Evolutionary conservation across 163 green algal species (phyloP).

Genomic region (Chlorella variabilis): DNA sequence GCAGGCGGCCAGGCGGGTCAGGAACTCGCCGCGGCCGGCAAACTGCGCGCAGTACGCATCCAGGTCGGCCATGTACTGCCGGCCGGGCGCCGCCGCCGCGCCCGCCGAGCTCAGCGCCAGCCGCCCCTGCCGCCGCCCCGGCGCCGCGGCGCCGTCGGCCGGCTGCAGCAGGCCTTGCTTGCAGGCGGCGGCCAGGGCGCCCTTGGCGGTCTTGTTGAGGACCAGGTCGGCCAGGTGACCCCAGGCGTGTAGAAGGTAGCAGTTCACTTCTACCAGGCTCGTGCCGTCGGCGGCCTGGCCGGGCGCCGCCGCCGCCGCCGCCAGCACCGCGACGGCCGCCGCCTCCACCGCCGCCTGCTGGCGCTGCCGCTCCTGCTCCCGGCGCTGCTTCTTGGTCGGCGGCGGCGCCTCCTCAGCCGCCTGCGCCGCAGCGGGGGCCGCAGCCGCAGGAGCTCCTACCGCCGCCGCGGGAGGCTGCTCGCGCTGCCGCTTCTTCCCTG

Average conservation of each 20-base stretch:
- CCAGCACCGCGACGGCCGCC: neutral
- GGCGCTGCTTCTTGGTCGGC: neutral
- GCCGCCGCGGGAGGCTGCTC: neutral
- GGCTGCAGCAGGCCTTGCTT: neutral
- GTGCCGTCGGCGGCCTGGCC: neutral
- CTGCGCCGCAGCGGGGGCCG: neutral
- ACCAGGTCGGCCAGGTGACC: neutral
- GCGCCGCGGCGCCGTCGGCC: neutral
- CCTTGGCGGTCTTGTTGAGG: slow-evolving; percentile 3
- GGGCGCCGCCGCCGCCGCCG: neutral
- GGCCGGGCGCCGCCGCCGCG: neutral
- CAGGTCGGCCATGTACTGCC: slow-evolving; percentile 3
- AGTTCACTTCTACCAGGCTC: slow-evolving; percentile 24
- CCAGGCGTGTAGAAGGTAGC: neutral
- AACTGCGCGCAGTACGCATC: neutral
- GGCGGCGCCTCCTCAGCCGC: neutral
- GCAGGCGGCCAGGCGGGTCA: neutral
- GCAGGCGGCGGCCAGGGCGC: neutral
- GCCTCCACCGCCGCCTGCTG: neutral
- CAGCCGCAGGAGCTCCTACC: neutral
- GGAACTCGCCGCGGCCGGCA: neutral
- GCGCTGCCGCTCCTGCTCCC: neutral
- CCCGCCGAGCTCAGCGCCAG: neutral
- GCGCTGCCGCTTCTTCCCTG: neutral
- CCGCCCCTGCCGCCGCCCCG: neutral